Base-by-base conservation (phyloP, 2,329 filamentous ascomycete species). In the Cladosporium sp. region DNA sequence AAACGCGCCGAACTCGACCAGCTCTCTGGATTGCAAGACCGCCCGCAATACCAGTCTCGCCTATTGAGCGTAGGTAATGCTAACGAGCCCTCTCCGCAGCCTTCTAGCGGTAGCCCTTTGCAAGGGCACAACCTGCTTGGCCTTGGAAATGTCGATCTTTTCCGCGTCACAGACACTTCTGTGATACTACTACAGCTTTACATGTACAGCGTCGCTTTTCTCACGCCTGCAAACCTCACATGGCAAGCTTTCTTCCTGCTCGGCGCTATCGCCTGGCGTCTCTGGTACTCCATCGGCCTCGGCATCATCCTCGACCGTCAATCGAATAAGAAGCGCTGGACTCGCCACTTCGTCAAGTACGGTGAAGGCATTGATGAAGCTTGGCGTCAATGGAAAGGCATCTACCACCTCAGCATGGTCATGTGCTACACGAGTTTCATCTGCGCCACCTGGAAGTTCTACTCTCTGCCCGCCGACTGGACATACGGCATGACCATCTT, bases 361-460 rank as follows among this genome's bases (percentile, higher is more conserved):
- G 95, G 95, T 68, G 95, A 98, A 77, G 93, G 87, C 68, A 89
- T 89, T 3, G 90, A 90, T 68, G 95, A 98, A 79, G 94, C 94
- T 4, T 99, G 95, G 95, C 89, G 90, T 65, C 94, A 99, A 77
- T 99, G 95, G 95, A 98, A 97, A 80, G 92, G 91, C 36, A 88
- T 96, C 74, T 97, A 97, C 74, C 92, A 99, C 76, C 84, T 98
- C 71, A 96, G 92, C 79, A 93, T 94, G 86, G 88, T 88, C 65
- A 89, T 97, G 87, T 94, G 91, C 79, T 94, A 97, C 74, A 85
- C 90, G 24, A 94, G 92, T 66, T 97, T 97, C 78, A 85, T 94
- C 67, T 92, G 93, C 21, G 93, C 93, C 1, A 92, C 92, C 71
- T 98, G 92, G 92, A 99, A 98, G 82, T 92, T 97, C 89, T 99